Evolutionary conservation across 2,329 filamentous ascomycete species (phyloP).

Genomic region (Chrysosporium queenslandicum): DNA sequence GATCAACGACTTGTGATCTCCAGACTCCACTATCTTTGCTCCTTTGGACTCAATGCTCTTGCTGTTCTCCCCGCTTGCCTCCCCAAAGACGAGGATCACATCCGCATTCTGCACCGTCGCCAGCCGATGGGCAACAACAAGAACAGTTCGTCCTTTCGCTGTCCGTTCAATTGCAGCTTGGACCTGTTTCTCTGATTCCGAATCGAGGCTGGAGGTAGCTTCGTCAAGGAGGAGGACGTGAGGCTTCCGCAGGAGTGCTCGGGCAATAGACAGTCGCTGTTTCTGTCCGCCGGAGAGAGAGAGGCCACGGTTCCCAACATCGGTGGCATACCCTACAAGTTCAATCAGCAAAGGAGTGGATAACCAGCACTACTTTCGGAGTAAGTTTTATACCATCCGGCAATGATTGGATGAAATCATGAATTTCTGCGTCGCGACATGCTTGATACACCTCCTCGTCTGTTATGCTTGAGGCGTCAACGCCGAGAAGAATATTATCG

Average conservation of each 20-base stretch:
- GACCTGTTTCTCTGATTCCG: constrained; percentile 55
- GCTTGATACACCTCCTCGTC: constrained; percentile 39
- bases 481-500: constrained; percentile 41
- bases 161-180: constrained; percentile 60
- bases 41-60: background rate
- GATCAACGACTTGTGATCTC: constrained; percentile 51
- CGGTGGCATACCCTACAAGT: constrained; percentile 34
- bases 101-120: constrained; percentile 70
- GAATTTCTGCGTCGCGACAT: constrained; percentile 44
- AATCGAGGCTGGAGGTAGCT: constrained; percentile 52
- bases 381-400: constrained; percentile 36
- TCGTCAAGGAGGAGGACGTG: constrained; percentile 49
- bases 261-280: constrained; percentile 47
- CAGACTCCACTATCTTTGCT: constrained; percentile 46
- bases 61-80: constrained; percentile 33
- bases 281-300: constrained; percentile 47
- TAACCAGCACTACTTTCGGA: too few relatives aligned
- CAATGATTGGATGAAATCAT: constrained; percentile 44
- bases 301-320: constrained; percentile 41
- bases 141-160: constrained; percentile 51
- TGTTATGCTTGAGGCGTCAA: constrained; percentile 26
- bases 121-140: constrained; percentile 68
- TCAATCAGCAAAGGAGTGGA: background rate
- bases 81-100: constrained; percentile 67
- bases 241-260: constrained; percentile 46